Evolutionary conservation across 768 basidiomycete species (phyloP).

Genomic region (Rhizopogon vulgaris): DNA sequence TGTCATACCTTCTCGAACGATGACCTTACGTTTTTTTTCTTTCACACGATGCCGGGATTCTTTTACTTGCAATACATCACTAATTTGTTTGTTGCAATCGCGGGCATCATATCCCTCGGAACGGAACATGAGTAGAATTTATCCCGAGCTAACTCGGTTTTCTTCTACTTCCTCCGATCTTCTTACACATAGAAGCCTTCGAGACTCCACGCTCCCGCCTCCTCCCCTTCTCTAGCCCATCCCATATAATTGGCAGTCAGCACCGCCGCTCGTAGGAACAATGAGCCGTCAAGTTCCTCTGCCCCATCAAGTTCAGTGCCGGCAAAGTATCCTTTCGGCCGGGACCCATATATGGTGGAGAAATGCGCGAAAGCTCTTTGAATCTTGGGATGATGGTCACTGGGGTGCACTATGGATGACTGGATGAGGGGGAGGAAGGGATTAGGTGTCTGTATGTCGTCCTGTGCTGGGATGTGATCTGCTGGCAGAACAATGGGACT

Average conservation of each 20-base stretch:
- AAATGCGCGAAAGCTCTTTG: conserved; percentile 31
- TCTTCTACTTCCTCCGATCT: neutral
- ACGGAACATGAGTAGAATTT: neutral
- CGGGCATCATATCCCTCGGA: neutral
- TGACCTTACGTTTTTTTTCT: neutral
- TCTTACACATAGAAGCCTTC: conserved; percentile 19
- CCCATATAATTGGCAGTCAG: conserved; percentile 23
- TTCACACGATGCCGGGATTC: neutral
- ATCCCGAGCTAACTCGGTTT: neutral
- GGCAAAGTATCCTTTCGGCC: conserved; percentile 19
- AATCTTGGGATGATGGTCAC: conserved; percentile 28
- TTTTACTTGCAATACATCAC: neutral
- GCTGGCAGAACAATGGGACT: neutral
- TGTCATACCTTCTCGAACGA: neutral
- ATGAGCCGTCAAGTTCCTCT: conserved; percentile 29
- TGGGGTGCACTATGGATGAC: conserved; percentile 29
- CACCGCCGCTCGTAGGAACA: conserved; percentile 28
- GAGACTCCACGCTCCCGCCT: conserved; percentile 17
- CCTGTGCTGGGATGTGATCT: neutral
- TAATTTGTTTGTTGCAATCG: neutral
- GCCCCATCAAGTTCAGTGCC: conserved; percentile 25
- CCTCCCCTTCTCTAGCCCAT: conserved; percentile 16
- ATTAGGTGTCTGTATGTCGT: conserved; percentile 24
- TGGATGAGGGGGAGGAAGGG: conserved; percentile 36
- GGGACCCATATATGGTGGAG: conserved; percentile 23